A percentile compares a stretch with the other conserved stretches of the same genome.
Conservation (phyloP, 805 yeast species). For the Schizosaccharomyces japonicus region DNA sequence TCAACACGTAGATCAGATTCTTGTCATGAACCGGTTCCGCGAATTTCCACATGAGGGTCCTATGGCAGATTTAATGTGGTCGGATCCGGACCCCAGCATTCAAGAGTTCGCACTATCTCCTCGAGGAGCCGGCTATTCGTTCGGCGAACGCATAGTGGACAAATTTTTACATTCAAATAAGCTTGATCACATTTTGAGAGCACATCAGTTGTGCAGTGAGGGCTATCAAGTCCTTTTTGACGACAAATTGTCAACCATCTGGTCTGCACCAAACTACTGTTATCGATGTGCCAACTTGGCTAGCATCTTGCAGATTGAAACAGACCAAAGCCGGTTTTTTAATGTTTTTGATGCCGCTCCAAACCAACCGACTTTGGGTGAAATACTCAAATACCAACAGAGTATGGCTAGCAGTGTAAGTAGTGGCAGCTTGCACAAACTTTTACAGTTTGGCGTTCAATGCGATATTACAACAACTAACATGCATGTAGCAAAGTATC, state of each 20-base stretch:
- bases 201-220: conserved; percentile 91
- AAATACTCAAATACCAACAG: neutral
- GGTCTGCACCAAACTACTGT: conserved; percentile 97
- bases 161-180: conserved; percentile 58
- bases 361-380: conserved; percentile 17
- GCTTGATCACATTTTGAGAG: conserved; percentile 63
- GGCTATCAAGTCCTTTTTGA: conserved; percentile 83
- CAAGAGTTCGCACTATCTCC: conserved; percentile 60
- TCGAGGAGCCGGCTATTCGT: conserved; percentile 92
- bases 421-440: no score
- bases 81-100: conserved; percentile 76
- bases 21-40: conserved; percentile 68
- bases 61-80: conserved; percentile 97
- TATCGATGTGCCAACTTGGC: conserved; percentile 94
- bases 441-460: no score
- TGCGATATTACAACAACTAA: no score
- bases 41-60: conserved; percentile 98
- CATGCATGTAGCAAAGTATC: no score
- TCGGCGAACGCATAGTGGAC: conserved; percentile 75
- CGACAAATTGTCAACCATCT: conserved; percentile 80
- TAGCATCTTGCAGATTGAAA: conserved; percentile 72
- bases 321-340: conserved; percentile 43
- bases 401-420: neutral
- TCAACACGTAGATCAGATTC: conserved; percentile 77
- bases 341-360: conserved; percentile 96